These are phyloP conservation scores for Annulohypoxylon stygium DNA, from an alignment of 495 filamentous ascomycete genomes.

Conservation along the genomic window DNA sequence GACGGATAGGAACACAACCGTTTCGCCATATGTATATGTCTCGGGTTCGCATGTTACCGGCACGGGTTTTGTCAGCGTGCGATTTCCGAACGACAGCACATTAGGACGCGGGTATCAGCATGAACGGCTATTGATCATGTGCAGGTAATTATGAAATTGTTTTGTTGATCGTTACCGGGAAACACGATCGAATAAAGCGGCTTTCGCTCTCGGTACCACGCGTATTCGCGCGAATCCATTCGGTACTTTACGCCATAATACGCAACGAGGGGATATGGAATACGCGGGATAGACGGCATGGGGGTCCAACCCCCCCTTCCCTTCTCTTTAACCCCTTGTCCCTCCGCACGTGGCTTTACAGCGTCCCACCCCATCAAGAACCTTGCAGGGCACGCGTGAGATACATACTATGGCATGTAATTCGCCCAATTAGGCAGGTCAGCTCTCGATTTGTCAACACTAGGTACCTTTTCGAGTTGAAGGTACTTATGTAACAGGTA, in stretches of 20 bases:
- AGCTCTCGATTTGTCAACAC: slow-evolving; percentile 33
- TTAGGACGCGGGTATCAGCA: slow-evolving; percentile 5
- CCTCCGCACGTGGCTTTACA: slow-evolving; percentile 41
- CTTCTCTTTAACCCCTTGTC: slow-evolving; percentile 16
- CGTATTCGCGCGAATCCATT: slow-evolving; percentile 13
- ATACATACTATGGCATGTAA: slow-evolving; percentile 33
- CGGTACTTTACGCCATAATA: slow-evolving; percentile 10
- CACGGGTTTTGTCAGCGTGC: not conserved
- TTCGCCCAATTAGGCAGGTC: slow-evolving; percentile 29
- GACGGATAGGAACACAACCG: slow-evolving; percentile 19
- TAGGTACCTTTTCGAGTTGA: slow-evolving; percentile 9
- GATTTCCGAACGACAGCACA: not conserved
- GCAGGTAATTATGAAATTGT: slow-evolving; percentile 4
- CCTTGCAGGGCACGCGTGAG: slow-evolving; percentile 36
- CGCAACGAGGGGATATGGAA: slow-evolving; percentile 1
- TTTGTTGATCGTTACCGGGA: slow-evolving; percentile 9
- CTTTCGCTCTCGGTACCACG: slow-evolving; percentile 24
- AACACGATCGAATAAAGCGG: slow-evolving; percentile 3
- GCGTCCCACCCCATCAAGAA: slow-evolving; percentile 19
- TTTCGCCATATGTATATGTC: slow-evolving; percentile 11
- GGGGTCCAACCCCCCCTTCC: slow-evolving; percentile 21
- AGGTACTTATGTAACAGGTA: slow-evolving; percentile 14
- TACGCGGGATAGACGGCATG: slow-evolving; percentile 34
- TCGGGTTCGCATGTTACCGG: not conserved
- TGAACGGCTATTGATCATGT: slow-evolving; percentile 2